Evolutionary conservation across 73 alveolate species (phyloP), one percentile per base, ranked within the genome.

Genomic region (Paramecium bursaria): DNA sequence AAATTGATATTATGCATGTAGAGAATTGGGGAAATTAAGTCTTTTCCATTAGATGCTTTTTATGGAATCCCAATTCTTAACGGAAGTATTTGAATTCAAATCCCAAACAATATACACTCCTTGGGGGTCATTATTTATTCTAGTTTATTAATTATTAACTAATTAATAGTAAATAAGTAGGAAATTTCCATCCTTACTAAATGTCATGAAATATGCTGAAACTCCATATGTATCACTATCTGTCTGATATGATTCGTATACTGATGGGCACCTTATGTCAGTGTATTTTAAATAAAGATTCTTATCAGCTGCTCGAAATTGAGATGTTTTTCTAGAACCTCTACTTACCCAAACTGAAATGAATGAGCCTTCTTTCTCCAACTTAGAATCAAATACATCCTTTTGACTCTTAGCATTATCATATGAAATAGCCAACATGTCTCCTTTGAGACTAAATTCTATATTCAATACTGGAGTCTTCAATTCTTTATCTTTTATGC

Each of bases 161-260:
- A 79, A 46, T 54, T 79, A 27, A 79, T 79, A 79, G 46, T 79
- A 79, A n/a, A 79, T 79, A 4, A 79, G 30, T 4, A 79, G 47
- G 26, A 48, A 79, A 42, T 79, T 73, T 13, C 76, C 85, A 79
- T 79, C 76, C 7, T 53, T 49, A 31, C 74, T 39, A 50, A 79
- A 79, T 22, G 89, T 79, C 89, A 79, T 79, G 19, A 79, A 79
- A 23, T 79, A 79, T 4, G 76, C 89, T n/a, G 89, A 54, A 10
- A 53, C 61, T 21, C 89, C 89, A 39, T 79, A 79, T 17, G 80
- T 73, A 55, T 79, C 76, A 11, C 39, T 53, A 50, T 79, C 89
- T 5, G 57, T 79, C 23, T 73, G 46, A 27, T 79, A 79, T 5
- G 73, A 53, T 22, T 79, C 89, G 54, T 79, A 54, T 11, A 79